Percentiles rank a stretch among this genome's conserved stretches.
Conservation (phyloP, 2,329 filamentous ascomycete genomes). For the Monosporascus sp. region DNA sequence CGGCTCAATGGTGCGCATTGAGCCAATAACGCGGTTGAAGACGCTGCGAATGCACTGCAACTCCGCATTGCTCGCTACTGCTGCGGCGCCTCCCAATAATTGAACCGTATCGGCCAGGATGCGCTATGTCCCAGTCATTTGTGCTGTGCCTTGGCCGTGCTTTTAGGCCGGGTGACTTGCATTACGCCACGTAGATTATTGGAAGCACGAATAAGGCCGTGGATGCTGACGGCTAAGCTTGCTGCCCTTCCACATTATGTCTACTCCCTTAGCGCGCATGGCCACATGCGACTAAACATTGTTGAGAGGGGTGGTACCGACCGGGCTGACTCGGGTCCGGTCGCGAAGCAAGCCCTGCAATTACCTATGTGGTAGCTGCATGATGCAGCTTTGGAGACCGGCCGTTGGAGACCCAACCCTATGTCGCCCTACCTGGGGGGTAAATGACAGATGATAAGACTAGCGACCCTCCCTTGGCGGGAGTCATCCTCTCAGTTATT, state of each 20-base stretch:
- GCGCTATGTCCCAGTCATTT: not conserved
- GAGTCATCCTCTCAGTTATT: not conserved
- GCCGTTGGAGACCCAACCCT: not conserved
- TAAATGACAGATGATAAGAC: not conserved
- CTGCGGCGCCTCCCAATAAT: not conserved
- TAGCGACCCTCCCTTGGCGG: not conserved
- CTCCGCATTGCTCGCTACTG: not conserved
- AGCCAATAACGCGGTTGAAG: not conserved
- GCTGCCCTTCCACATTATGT: not conserved
- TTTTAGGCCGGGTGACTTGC: not conserved
- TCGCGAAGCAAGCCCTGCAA: not conserved
- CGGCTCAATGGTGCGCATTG: not conserved
- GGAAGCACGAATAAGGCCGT: not conserved
- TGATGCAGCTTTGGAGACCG: not conserved
- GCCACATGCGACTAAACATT: not conserved
- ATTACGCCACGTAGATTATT: not conserved
- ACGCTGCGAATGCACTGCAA: not conserved
- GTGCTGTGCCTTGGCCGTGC: not conserved
- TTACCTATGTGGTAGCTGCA: not conserved
- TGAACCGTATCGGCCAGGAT: not conserved
- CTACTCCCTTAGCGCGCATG: not conserved
- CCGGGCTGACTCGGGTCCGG: not conserved
- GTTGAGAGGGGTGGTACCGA: not conserved
- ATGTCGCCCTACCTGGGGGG: not conserved
- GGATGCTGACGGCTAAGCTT: not conserved